Conservation (phyloP, 2,329 filamentous ascomycete species). For the Talaromyces atroroseus region DNA sequence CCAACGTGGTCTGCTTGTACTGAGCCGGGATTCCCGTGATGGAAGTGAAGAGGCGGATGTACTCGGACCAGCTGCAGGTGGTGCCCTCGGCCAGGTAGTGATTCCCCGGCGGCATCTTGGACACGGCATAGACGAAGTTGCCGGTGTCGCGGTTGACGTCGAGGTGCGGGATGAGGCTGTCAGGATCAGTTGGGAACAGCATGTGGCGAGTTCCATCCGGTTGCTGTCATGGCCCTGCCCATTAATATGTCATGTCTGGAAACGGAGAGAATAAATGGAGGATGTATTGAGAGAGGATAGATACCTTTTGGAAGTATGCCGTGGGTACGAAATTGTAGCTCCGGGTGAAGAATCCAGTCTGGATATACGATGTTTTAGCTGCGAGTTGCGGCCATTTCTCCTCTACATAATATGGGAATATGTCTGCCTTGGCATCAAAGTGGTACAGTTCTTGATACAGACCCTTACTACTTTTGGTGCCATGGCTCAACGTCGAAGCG, state of each 20-base stretch:
- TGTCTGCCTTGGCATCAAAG: slow-evolving; percentile 48
- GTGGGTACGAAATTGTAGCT: slow-evolving; percentile 45
- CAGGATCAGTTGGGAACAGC: slow-evolving; percentile 42
- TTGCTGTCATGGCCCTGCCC: slow-evolving; percentile 21
- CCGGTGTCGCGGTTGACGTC: slow-evolving; percentile 46
- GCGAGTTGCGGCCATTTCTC: slow-evolving; percentile 42
- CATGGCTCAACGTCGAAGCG: slow-evolving; percentile 49
- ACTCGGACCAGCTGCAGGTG: slow-evolving; percentile 45
- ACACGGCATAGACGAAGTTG: slow-evolving; percentile 46
- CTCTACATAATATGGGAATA: slow-evolving; percentile 44
- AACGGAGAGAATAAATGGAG: too few relatives aligned
- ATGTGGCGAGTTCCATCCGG: slow-evolving; percentile 34
- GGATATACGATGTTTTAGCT: slow-evolving; percentile 46
- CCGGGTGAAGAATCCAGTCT: slow-evolving; percentile 47
- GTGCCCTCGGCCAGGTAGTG: slow-evolving; percentile 47
- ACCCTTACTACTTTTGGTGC: slow-evolving; percentile 43
- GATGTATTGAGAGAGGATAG: background rate
- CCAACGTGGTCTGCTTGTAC: slow-evolving; percentile 38
- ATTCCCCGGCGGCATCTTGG: slow-evolving; percentile 46
- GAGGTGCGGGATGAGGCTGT: slow-evolving; percentile 41
- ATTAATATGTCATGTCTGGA: background rate
- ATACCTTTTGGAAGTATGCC: slow-evolving; percentile 45
- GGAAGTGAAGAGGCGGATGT: slow-evolving; percentile 39
- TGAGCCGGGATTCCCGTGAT: slow-evolving; percentile 29
- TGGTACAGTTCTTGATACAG: slow-evolving; percentile 45